Base-by-base conservation (phyloP, 2,329 filamentous ascomycete species). In the Fonsecaea pugnacius region DNA sequence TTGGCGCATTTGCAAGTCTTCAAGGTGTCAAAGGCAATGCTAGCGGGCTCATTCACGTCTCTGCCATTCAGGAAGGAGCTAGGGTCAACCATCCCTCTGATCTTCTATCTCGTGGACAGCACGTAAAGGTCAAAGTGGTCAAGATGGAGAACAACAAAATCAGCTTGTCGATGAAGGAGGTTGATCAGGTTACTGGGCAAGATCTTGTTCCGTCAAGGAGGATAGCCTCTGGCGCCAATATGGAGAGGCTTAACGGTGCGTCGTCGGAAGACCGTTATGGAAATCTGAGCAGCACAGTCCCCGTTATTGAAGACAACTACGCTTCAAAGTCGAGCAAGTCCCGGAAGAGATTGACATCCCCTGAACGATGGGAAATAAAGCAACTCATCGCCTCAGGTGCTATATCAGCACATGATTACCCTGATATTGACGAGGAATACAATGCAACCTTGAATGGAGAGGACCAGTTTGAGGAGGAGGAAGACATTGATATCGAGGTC, bases 401-500 rank as follows among this genome's bases (percentile, higher is more conserved):
- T 8, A 90, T 92, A 18, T 96, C 95, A 71, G 93, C 92, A 0
- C 91, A 91, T 0, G 94, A 98, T 71, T 97, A 96, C 74, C 95
- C 95, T 0, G 94, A 97, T 68, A 84, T 98, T 32, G 91, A 98
- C 70, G 92, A 97, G 70, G 93, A 98, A 63, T 96, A 96, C 75
- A 89, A 96, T 67, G 90, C 91, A 16, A 93, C 92, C 0, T 80
- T 97, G 30, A 90, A 89, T 30, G 94, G 92, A 16, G 91, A 96
- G 70, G 89, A 91, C 59, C 89, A 98, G 76, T 92, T 97, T 74
- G 84, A 98, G 68, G 95, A 99, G 75, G 67, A 70, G 46, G 70
- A 97, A 76, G 95, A 99, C 73, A 87, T 99, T 4, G 95, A 99
- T 72, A 99, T 99, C 68, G 95, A 99, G 77, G 91, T 99, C 33